Base-by-base conservation (phyloP, 352 stramenopile genomes). In the Globisporangium polare region DNA sequence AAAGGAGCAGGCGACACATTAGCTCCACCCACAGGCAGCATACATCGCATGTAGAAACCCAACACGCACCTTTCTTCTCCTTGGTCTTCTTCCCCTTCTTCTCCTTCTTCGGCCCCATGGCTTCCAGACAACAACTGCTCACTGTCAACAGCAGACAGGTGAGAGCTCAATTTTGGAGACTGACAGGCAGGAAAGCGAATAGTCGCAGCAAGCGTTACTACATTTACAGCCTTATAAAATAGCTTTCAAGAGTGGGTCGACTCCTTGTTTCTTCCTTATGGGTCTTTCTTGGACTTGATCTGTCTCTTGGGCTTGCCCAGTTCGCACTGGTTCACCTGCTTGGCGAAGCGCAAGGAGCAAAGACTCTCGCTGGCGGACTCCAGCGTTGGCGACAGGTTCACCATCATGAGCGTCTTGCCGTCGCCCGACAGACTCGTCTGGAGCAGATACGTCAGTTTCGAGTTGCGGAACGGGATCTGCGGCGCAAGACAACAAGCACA, bases 351-450 rank as follows among this genome's bases (percentile, higher is more conserved):
- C 39, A 99, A 75, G 46, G 96, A 99, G 72, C 97, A 99, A 7
- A 99, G 75, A 69, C 93, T 99, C 73, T 99, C 97, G 60, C 86
- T 88, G 46, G 92, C 91, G 49, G 96, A 99, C 59, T 97, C 92
- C 9, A 90, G 55, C 18, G 96, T 98, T 6, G 98, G 97, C 67
- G 94, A 98, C 31, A 99, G 74, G 72, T 99, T 99, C 46, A 99
- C 97, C 86, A 99, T 99, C 97, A 99, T 99, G 42, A 99, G 82
- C 63, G 97, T 99, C 81, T 99, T 99, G 43, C 97, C 97, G 77
- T 99, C 96, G 12, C 97, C 97, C 63, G 95, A 98, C 1, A 99
- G 80, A 67, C 94, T 98, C 60, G 94, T 96, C 74, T 99, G 96
- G 0, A 99, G 94, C 22, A 99, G 77, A 69, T 99, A 98, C 6